Evolutionary conservation across 2,329 filamentous ascomycete species (phyloP).

Genomic region (Diaporthe vaccinii): DNA sequence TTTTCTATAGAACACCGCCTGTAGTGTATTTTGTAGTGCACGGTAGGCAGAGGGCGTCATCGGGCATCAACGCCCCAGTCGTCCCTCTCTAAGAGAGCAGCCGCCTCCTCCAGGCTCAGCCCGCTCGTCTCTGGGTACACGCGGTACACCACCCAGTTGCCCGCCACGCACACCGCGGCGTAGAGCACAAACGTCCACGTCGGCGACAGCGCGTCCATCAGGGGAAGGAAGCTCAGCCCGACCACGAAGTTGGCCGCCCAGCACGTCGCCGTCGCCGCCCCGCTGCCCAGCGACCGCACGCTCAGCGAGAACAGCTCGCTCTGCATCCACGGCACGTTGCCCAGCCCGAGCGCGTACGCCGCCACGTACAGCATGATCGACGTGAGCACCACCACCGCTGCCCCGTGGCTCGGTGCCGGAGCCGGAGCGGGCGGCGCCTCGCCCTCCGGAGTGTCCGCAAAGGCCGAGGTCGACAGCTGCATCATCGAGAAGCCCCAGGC

Average conservation of each 20-base stretch:
- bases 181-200: conserved; percentile 87
- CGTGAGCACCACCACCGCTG: conserved; percentile 73
- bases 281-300: conserved; percentile 80
- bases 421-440: conserved; percentile 42
- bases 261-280: conserved; percentile 82
- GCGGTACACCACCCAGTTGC: conserved; percentile 77
- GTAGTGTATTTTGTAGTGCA: neutral
- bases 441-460: conserved; percentile 24
- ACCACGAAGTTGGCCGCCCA: conserved; percentile 91
- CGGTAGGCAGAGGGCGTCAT: neutral
- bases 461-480: conserved; percentile 54
- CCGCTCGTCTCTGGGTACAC: conserved; percentile 92
- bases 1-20: conserved; percentile 1
- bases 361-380: conserved; percentile 89
- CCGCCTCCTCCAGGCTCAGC: conserved; percentile 84
- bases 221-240: conserved; percentile 87
- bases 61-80: conserved; percentile 71
- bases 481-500: conserved; percentile 80
- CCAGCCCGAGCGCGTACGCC: conserved; percentile 87
- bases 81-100: conserved; percentile 76
- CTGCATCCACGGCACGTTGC: conserved; percentile 97
- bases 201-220: conserved; percentile 83
- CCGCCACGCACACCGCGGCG: conserved; percentile 75
- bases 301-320: conserved; percentile 88
- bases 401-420: conserved; percentile 46